Evolutionary conservation across 495 filamentous ascomycete species (phyloP), one percentile per base, ranked within the genome.

Genomic region (Podospora didyma): DNA sequence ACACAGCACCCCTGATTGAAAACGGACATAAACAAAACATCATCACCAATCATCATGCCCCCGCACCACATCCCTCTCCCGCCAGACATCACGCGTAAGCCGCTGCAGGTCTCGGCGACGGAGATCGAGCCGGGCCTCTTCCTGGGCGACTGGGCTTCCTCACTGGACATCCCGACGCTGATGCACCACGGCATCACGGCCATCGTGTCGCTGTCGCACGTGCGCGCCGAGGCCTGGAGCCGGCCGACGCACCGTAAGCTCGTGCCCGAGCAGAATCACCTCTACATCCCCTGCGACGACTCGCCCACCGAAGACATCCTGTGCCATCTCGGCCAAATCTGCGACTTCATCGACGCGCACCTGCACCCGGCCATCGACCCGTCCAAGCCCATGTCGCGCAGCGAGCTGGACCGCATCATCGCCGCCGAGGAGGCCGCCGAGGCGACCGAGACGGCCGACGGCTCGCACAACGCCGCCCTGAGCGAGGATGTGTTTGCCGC

Each of bases 261-360:
- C 14, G 50, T 77, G 31, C 67, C 67, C 34, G 59, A 60, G 47
- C 16, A 62, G 41, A 55, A 62, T 28, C 74, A 75, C 48, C 62
- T 65, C 56, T 73, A 57, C 63, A 50, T 74, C 58, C 53, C 66
- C 41, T 70, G 65, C 65, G 62, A 53, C 34, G 74, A 77, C 55
- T 63, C 60, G 21, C 61, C 68, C 11, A 72, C 67, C 1, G 68
- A 74, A 24, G 71, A 75, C 54, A 60, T 75, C 20, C 57, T 76
- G 5, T 34, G 16, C 16, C 34, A 69, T 55, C 61, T 77, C 58
- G 56, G 46, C 12, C 56, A 63, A 19, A 70, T 71, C 19, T 75
- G 73, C 61, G 68, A 76, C 63, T 75, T 75, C 28, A 77, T 75
- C 52, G 68, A 75, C 54, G 11, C 17, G 2, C 37, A 62, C 19